These are phyloP conservation scores for Penicillium sp. DNA, from an alignment of 2,329 filamentous ascomycete species.

Conservation along the genomic window DNA sequence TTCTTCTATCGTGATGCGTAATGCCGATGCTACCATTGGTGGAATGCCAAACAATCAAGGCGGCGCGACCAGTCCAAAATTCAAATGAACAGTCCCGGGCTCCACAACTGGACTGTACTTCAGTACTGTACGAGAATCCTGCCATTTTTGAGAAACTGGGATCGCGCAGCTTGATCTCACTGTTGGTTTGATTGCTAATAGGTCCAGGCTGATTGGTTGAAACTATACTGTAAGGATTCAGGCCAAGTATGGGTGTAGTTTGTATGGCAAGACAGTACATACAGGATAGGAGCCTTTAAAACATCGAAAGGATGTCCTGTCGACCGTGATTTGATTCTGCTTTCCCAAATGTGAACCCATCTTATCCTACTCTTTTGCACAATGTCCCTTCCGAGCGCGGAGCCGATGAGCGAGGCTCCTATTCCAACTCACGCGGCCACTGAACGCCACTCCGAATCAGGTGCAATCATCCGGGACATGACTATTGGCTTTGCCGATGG, in stretches of 20 bases:
- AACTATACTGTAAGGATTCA: background rate
- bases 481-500: constrained; percentile 74
- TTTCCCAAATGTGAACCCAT: background rate
- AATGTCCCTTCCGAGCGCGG: background rate
- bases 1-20: too few relatives aligned
- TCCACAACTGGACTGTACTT: too few relatives aligned
- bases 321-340: background rate
- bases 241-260: too few relatives aligned
- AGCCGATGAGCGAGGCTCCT: background rate
- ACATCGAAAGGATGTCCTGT: too few relatives aligned
- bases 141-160: background rate
- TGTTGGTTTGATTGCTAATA: background rate
- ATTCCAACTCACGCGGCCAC: background rate
- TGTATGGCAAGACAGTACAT: background rate
- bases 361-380: background rate
- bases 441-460: background rate
- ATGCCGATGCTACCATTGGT: too few relatives aligned
- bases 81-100: too few relatives aligned
- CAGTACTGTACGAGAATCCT: too few relatives aligned
- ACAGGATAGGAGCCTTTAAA: background rate
- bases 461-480: constrained; percentile 26
- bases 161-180: background rate
- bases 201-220: background rate
- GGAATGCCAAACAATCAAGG: too few relatives aligned
- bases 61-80: too few relatives aligned